Base-by-base conservation (phyloP, 257 asterid species). In the Echites panduratus region DNA sequence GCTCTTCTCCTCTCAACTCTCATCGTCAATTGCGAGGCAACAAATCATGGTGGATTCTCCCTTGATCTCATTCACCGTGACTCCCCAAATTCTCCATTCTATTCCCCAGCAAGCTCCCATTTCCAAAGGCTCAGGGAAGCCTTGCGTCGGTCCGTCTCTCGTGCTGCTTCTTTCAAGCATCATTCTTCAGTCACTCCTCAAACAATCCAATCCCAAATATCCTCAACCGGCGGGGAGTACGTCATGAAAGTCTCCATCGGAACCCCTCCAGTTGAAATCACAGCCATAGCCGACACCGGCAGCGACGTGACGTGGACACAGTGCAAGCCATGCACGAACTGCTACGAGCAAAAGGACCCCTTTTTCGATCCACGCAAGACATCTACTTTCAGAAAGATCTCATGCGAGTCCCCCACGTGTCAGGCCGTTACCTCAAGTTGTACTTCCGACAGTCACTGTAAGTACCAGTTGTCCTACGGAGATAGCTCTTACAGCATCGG, bases 231-330 rank as follows among this genome's bases (percentile, higher is more conserved):
- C 0, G 92, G 90, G 0, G 95, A 85, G 7, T 90, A 84, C 75
- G 63, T 90, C 2, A 82, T 90, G 81, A 82, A 79, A 56, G 41
- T 82, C 20, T 5, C 59, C 12, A 66, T 90, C 17, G 96, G 96
- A 9, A 85, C 80, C 0, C 96, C 96, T 11, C 88, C 95, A 0
- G 66, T 80, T 14, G 82, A 79, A 35, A 65, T 74, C 11, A 35
- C 77, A 1, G 89, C 81, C 16, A 79, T 85, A n/a, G 86, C 87
- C 7, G 92, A 88, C 54, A 89, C 94, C 0, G 90, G 94, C 0
- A 88, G 94, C 63, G 92, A 89, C 9, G 50, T 89, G 24, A 70
- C 85, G 0, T 87, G 96, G 96, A 81, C 86, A 4, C 96, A 86
- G 35, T 89, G 92, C 80, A 7, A 43, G 48, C 90, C 96, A 4